Evolutionary conservation across 768 basidiomycete species (phyloP).

Genomic region (Termitomyces sp.): DNA sequence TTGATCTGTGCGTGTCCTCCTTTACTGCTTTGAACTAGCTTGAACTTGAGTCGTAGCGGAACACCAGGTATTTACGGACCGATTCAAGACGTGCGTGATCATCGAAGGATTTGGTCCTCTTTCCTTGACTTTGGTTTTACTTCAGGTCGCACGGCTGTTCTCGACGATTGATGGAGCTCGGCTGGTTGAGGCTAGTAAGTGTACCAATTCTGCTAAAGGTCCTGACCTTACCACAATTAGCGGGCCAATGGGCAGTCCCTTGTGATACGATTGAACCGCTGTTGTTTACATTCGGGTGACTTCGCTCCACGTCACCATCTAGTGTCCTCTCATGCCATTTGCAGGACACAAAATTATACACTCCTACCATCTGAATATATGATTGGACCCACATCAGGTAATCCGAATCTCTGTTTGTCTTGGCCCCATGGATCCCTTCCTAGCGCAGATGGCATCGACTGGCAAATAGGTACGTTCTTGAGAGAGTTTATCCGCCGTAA

Average conservation of each 20-base stretch:
- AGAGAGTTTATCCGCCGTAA: neutral
- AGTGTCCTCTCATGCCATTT: neutral
- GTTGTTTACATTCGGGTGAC: conserved; percentile 67
- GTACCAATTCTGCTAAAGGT: neutral
- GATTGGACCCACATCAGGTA: conserved; percentile 61
- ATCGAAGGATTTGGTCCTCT: neutral
- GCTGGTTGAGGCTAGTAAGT: conserved; percentile 57
- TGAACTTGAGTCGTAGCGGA: conserved; percentile 40
- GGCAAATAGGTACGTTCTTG: conserved; percentile 62
- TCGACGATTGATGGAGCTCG: conserved; percentile 55
- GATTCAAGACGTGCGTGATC: conserved; percentile 59
- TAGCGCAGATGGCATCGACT: conserved; percentile 71
- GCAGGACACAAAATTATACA: conserved; percentile 46
- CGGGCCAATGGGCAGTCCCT: conserved; percentile 73
- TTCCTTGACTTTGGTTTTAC: conserved; percentile 4
- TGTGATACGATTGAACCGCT: conserved; percentile 57
- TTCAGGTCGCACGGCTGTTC: conserved; percentile 64
- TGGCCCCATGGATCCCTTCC: conserved; percentile 71
- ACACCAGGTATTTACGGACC: conserved; percentile 70
- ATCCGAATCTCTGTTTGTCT: conserved; percentile 63
- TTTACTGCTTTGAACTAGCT: neutral
- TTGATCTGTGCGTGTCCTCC: conserved; percentile 57
- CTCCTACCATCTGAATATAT: conserved; percentile 74
- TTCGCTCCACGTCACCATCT: conserved; percentile 1
- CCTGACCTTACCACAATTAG: conserved; percentile 19